Base-by-base conservation (phyloP, 1,284 basidiomycete species). In the Puccinia polysora region DNA sequence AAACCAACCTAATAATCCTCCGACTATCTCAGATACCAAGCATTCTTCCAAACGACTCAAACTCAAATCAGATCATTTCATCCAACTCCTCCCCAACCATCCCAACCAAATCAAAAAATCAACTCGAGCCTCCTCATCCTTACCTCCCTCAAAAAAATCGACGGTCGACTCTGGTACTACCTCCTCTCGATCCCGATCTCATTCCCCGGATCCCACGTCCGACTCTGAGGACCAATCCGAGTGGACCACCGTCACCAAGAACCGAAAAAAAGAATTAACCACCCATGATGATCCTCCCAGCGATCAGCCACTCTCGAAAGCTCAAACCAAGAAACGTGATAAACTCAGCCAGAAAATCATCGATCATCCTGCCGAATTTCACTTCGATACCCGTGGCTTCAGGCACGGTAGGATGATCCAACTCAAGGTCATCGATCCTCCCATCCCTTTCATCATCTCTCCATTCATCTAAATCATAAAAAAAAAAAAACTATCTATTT, bases 311-410 rank as follows among this genome's bases (percentile, higher is more conserved):
- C 3, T 58, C 12, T 40, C 56, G 10, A 75, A 7, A 74, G 74
- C 12, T 76, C 78, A 64, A 64, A 73, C 52, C 23, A 70, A 70
- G 50, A 60, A 70, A 53, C 67, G 60, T 32, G 40, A 60, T 36
- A 70, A 68, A 50, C 38, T 53, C 18, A 38, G 4, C 1, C 30
- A 68, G 36, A 53, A 68, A 30, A 45, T 25, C 23, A 53, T 75
- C 73, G 70, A 74, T 18, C 74, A 76, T 55, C 75, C 76, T 23
- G 77, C 77, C 10, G 74, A 75, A 25, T 78, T 78, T 73, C 74
- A 76, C 15, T 78, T 77, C 67, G 77, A 77, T 67, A 77, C 77
- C 23, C 74, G 76, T 30, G 77, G 77, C 0, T 78, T 78, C 73
- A 73, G 70, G 43, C 74, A 75, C 25, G 75, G 76, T n/a, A 65